Percentiles rank a stretch among this genome's conserved stretches.
These are phyloP conservation scores for Chlamydomonas reinhardtii DNA, from an alignment of 163 green algal species.

Conservation along the genomic window DNA sequence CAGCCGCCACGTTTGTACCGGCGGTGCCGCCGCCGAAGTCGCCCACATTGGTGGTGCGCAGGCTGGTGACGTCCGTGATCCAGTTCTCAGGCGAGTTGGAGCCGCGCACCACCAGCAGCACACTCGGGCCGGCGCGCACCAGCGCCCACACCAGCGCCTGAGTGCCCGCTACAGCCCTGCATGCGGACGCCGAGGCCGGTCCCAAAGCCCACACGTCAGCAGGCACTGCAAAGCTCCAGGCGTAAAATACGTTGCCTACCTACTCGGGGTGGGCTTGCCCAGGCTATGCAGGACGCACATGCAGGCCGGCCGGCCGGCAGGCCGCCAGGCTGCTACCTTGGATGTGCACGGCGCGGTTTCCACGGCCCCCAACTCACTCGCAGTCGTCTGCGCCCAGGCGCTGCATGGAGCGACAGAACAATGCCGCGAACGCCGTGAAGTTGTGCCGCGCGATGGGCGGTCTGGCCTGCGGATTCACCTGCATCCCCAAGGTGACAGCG, in stretches of 20 bases:
- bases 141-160: constrained; percentile 27
- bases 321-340: too few relatives aligned
- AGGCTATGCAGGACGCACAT: too few relatives aligned
- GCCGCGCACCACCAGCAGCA: constrained; percentile 34
- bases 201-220: too few relatives aligned
- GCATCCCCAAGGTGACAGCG: too few relatives aligned
- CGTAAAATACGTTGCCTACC: too few relatives aligned
- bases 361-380: constrained; percentile 30
- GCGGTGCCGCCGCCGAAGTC: constrained; percentile 17
- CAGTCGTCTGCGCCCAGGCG: constrained; percentile 34
- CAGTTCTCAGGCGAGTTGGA: constrained; percentile 40
- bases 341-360: too few relatives aligned
- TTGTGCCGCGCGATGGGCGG: constrained; percentile 2
- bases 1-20: constrained; percentile 31
- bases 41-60: not conserved
- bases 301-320: too few relatives aligned
- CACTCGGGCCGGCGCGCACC: constrained; percentile 4
- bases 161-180: not conserved
- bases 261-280: too few relatives aligned
- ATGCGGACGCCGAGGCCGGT: too few relatives aligned
- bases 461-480: too few relatives aligned
- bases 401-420: constrained; percentile 29
- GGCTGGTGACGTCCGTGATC: constrained; percentile 23
- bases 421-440: constrained; percentile 18
- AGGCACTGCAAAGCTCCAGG: too few relatives aligned